These are phyloP conservation scores for Trichosanthes cucumerina DNA, from an alignment of 306 rosid species.

Conservation along the genomic window DNA sequence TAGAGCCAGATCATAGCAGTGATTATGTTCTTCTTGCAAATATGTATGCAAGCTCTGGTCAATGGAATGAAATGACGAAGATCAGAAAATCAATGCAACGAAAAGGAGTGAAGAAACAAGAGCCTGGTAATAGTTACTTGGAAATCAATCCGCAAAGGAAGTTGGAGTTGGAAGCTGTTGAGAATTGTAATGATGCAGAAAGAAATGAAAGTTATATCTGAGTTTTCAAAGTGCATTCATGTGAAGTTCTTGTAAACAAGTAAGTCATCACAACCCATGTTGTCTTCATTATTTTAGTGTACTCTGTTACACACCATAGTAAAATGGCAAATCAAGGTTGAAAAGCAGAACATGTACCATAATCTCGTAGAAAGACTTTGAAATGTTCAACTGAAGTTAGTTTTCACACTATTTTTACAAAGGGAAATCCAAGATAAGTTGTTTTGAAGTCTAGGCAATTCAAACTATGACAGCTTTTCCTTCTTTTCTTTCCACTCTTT, in stretches of 20 bases:
- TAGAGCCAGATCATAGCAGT: constrained; percentile 59
- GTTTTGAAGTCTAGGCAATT: neutral
- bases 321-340: neutral
- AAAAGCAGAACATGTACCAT: neutral
- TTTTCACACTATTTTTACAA: neutral
- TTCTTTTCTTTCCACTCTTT: constrained; percentile 58
- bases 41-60: constrained; percentile 54
- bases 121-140: constrained; percentile 48
- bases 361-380: neutral
- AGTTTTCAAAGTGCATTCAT: neutral
- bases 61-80: constrained; percentile 41
- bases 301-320: neutral
- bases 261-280: neutral
- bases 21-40: constrained; percentile 70
- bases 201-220: neutral
- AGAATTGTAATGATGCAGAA: neutral
- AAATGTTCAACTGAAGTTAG: neutral
- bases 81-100: constrained; percentile 39
- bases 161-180: neutral
- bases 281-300: neutral
- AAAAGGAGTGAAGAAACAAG: constrained; percentile 38
- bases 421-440: neutral
- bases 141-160: constrained; percentile 12
- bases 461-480: constrained; percentile 30
- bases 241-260: neutral